phyloP scores from a whole-genome alignment of 208 protist species.

The Leishmania tarentolae region DNA sequence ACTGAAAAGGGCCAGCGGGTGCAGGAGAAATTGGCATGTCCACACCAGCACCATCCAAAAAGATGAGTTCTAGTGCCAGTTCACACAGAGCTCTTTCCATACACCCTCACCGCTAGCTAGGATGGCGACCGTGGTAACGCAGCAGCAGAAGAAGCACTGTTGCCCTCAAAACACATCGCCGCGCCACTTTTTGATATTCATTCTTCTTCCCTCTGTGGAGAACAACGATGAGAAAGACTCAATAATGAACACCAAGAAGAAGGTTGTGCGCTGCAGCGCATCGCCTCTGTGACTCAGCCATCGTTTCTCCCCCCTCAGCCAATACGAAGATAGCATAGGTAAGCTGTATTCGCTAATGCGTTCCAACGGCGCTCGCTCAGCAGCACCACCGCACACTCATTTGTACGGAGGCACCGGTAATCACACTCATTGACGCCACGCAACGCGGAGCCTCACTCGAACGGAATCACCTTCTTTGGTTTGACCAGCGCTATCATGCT shows the following conservation, averaged over 20 bases:
- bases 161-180: background rate
- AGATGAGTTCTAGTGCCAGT: background rate
- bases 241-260: background rate
- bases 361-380: background rate
- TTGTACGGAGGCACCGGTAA: background rate
- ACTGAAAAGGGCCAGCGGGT: background rate
- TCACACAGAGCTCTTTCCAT: background rate
- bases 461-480: constrained; percentile 50
- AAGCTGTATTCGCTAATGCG: background rate
- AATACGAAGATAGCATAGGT: background rate
- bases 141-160: background rate
- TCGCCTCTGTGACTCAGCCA: background rate
- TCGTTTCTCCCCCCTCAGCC: background rate
- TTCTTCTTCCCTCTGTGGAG: background rate
- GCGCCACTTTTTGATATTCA: background rate
- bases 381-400: background rate
- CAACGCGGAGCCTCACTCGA: constrained; percentile 3
- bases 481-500: constrained; percentile 58
- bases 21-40: background rate
- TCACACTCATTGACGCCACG: background rate
- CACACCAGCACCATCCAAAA: background rate
- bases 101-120: constrained; percentile 1
- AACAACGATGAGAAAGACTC: background rate
- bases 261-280: background rate
- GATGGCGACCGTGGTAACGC: background rate